Evolutionary conservation across 2,329 filamentous ascomycete genomes (phyloP).

Genomic region (Ophiostoma ulmi): DNA sequence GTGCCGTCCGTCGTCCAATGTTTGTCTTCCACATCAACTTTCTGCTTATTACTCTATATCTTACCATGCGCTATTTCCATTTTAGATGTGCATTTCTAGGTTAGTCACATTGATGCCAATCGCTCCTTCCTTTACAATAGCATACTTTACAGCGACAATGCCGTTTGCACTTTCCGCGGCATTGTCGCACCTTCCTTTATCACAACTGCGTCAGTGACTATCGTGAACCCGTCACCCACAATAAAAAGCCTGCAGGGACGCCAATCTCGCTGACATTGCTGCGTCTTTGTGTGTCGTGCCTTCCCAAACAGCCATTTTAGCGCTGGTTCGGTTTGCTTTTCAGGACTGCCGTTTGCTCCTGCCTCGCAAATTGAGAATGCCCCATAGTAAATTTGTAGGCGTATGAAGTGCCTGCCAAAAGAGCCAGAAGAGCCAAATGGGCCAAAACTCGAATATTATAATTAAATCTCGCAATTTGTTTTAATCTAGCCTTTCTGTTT

Average conservation of each 20-base stretch:
- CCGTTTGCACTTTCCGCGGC: not conserved
- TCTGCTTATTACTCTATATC: not conserved
- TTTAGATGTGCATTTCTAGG: not conserved
- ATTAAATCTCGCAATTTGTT: not conserved
- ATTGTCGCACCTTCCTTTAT: not conserved
- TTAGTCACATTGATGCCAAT: not conserved
- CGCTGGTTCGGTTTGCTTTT: not conserved
- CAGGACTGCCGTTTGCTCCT: not conserved
- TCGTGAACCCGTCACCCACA: not conserved
- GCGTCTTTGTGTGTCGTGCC: conserved; percentile 9
- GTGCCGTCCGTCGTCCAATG: not conserved
- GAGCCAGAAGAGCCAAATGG: not conserved
- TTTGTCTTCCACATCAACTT: not conserved
- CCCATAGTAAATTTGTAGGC: conserved; percentile 8
- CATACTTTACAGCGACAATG: not conserved
- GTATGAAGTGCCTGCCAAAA: conserved; percentile 6
- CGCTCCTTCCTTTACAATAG: not conserved
- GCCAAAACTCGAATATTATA: not conserved
- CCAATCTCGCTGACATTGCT: not conserved
- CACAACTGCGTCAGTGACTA: not conserved
- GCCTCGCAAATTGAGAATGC: conserved; percentile 12
- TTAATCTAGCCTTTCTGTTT: conserved; percentile 3
- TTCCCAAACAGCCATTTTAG: conserved; percentile 5
- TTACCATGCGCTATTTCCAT: not conserved
- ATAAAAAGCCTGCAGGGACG: conserved; percentile 12